These are phyloP conservation scores for Murraya paniculata DNA, from an alignment of 345 rosid species.

Conservation along the genomic window DNA sequence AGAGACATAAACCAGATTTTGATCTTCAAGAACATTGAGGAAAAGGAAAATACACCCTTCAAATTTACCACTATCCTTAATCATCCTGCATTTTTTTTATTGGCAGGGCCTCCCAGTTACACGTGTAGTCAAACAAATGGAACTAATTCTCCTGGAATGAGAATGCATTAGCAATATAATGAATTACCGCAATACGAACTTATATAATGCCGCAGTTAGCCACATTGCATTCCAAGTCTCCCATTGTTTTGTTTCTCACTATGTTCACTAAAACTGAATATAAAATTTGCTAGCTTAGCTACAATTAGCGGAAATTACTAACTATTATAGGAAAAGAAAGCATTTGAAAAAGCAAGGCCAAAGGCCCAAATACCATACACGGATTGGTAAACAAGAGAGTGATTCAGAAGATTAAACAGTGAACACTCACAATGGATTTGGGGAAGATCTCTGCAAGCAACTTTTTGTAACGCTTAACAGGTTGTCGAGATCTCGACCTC, in stretches of 20 bases:
- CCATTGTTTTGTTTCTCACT: background rate
- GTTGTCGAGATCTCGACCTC: conserved; percentile 97
- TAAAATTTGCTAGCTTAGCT: background rate
- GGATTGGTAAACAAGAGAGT: background rate
- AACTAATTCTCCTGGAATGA: background rate
- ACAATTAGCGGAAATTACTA: background rate
- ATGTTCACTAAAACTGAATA: background rate
- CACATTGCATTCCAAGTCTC: background rate
- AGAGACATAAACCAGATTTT: background rate
- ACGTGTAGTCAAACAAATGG: background rate
- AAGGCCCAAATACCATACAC: background rate
- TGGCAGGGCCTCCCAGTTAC: background rate
- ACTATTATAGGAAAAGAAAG: background rate
- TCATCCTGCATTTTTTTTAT: background rate
- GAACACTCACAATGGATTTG: conserved; percentile 63
- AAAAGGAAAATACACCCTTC: background rate
- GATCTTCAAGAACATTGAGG: background rate
- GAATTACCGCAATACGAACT: background rate
- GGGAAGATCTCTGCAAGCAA: conserved; percentile 91
- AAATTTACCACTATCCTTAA: background rate
- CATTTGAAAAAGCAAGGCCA: background rate
- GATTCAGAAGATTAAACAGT: background rate
- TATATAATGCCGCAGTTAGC: background rate
- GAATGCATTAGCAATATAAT: background rate
- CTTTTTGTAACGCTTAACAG: conserved; percentile 95